Base-by-base conservation (phyloP, 208 protist genomes). In the Leishmania turanica region DNA sequence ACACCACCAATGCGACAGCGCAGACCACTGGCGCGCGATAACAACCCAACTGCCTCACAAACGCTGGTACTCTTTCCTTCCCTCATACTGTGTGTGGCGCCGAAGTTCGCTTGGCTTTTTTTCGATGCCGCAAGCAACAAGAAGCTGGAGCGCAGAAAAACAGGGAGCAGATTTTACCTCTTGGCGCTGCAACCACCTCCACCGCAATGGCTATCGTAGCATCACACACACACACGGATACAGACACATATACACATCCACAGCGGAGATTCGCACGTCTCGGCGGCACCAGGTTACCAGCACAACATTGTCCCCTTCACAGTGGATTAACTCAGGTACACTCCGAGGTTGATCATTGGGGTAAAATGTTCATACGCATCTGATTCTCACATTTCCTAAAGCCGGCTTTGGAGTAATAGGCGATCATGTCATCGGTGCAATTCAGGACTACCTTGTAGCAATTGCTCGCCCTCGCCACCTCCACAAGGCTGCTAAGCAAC, bases 391-490 rank as follows among this genome's bases (percentile, higher is more conserved):
- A 85, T 54, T 81, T 72, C 3, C 51, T 56, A 73, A 97, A 97
- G 1, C 92, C 94, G 31, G 88, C 70, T 47, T 94, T 94, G 60
- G 88, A 77, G 78, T 97, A 97, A 78, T 93, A 96, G 0, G 72
- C 34, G 2, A 90, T 51, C 24, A 78, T 82, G 11, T 78, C 66
- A 19, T 97, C 95, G 49, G 82, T 82, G 78, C 86, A 91, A 79
- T 97, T 92, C 15, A 97, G 85, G 79, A 97, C 95, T 47, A 96
- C 84, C 78, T 97, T 97, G 83, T 97, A 97, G 84, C 95, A 97
- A 70, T 90, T 78, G 21, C 80, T 66, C 40, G 78, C 75, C 27
- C 80, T 86, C 27, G 93, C 86, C n/a, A 88, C 81, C 51, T 82
- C 79, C 9, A 88, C 84, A 1, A 96, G 78, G 11, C 80, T 75